Evolutionary conservation across 1,284 basidiomycete genomes (phyloP), one percentile per base, ranked within the genome.

Genomic region (Volvariella surrecta): DNA sequence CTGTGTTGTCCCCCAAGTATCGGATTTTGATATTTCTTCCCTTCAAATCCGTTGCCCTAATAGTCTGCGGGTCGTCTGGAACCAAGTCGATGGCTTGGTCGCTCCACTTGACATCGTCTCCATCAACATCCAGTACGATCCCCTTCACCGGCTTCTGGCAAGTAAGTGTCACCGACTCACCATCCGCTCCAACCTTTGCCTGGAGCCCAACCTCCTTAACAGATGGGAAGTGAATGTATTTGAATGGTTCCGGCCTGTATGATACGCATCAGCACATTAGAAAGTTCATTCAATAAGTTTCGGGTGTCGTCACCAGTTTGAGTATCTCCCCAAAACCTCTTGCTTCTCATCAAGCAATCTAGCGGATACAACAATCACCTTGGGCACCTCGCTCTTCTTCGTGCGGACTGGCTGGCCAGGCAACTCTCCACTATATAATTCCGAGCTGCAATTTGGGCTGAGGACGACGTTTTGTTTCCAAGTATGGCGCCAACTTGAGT

Each of bases 81-180:
- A 88, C 76, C 37, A 95, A 70, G 62, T 94, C 91, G 51, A 94
- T 77, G 3, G 80, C 88, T 59, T 94, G 90, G 67, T 94, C 89
- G 50, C 77, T 76, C 85, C 89, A 92, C 54, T 71, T 69, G 31
- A 77, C 78, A 43, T 82, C 79, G 8, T 74, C 71, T 15, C 78
- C 85, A 22, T 82, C 77, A 22, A 78, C 80, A 49, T 89, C 86
- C 44, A 95, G 71, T 34, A 93, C 73, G 47, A 93, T 70, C 3
- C 89, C 88, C 60, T 94, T 94, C 64, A 94, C 71, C 2, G 91
- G 91, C 52, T 74, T 77, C 50, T 68, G 58, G 28, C 76, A 67
- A 11, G 75, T 70, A 32, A 93, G 63, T 37, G 61, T 67, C 24
- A 92, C 70, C 22, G 70, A 67, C 57, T 84, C 79, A 19, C 79